Conservation (phyloP, 164 flowering plant species). For the Hamamelis virginiana region DNA sequence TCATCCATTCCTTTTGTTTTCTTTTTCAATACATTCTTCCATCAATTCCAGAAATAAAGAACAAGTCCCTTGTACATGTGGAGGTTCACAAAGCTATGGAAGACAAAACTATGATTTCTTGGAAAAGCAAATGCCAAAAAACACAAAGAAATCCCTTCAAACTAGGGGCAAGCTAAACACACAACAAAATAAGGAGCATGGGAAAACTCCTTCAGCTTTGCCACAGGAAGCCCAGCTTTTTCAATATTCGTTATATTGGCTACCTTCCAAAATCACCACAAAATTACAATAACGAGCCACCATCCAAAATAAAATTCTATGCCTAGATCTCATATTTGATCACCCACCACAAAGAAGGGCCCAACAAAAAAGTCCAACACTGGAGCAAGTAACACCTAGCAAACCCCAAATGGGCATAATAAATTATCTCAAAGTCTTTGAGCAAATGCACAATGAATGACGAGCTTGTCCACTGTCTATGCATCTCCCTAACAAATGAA, state of each 20-base stretch:
- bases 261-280: neutral
- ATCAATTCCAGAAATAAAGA: too few species aligned
- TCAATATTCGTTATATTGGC: neutral
- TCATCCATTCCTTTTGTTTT: too few species aligned
- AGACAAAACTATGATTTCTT: too few species aligned
- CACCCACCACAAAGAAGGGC: neutral
- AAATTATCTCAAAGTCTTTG: too few species aligned
- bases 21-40: too few species aligned
- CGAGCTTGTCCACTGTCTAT: neutral
- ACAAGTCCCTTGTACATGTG: too few species aligned
- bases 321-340: neutral
- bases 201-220: neutral
- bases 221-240: neutral
- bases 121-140: too few species aligned
- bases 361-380: neutral
- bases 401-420: neutral
- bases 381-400: neutral
- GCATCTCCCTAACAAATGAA: too few species aligned
- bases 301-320: neutral
- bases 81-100: too few species aligned
- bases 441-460: neutral
- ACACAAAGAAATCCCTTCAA: neutral
- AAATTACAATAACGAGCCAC: neutral
- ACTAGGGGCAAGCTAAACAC: neutral
- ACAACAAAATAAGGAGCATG: neutral